phyloP scores from a whole-genome alignment of 805 yeast species.

The Clavispora phyllophila region DNA sequence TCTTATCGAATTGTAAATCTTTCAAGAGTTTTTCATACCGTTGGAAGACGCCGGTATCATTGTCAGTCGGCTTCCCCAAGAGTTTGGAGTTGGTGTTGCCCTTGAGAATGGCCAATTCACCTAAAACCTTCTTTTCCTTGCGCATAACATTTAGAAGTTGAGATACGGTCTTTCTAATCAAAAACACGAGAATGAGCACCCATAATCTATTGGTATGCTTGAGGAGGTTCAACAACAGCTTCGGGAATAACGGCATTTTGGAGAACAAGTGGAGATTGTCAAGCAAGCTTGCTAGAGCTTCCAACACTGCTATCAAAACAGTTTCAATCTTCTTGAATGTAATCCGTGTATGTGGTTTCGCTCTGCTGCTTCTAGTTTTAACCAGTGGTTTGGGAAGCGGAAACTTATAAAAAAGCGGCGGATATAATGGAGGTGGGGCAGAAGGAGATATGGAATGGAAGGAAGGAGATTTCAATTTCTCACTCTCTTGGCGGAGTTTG shows the following conservation, averaged over 20 bases:
- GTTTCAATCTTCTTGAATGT: constrained; percentile 29
- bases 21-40: constrained; percentile 36
- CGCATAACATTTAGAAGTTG: constrained; percentile 37
- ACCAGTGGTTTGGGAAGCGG: constrained; percentile 15
- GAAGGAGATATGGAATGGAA: neutral
- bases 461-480: constrained; percentile 12
- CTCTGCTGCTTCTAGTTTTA: neutral
- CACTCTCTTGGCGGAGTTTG: constrained; percentile 17
- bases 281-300: constrained; percentile 32
- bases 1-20: constrained; percentile 38
- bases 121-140: constrained; percentile 33
- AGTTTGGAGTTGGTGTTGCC: constrained; percentile 18
- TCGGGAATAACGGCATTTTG: constrained; percentile 40
- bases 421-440: constrained; percentile 25
- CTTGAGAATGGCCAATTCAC: constrained; percentile 30
- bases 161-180: constrained; percentile 37
- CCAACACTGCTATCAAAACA: constrained; percentile 26
- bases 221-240: constrained; percentile 23
- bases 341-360: neutral
- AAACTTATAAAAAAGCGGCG: constrained; percentile 32
- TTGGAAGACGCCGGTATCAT: constrained; percentile 20
- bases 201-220: constrained; percentile 41
- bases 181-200: constrained; percentile 36
- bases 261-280: constrained; percentile 40
- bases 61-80: constrained; percentile 16